A percentile compares a stretch with the other conserved stretches of the same genome.
Evolutionary conservation across 371 early-diverging fungal species (phyloP).

Genomic region (Amoeboaphelidium protococcarum): DNA sequence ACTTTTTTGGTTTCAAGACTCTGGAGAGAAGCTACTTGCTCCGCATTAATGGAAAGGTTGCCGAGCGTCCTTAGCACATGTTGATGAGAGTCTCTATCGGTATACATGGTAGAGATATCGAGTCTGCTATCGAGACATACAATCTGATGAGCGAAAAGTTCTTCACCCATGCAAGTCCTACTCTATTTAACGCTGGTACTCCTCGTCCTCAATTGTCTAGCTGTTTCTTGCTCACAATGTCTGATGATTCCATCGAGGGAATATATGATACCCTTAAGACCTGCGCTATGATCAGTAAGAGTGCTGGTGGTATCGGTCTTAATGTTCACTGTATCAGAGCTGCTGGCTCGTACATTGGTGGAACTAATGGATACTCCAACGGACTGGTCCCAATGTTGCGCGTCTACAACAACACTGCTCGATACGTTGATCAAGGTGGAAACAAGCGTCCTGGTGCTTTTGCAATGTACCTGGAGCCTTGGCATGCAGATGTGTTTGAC

Average conservation of each 20-base stretch:
- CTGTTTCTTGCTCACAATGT: slow-evolving; percentile 90
- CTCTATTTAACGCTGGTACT: slow-evolving; percentile 95
- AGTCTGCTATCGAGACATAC: slow-evolving; percentile 86
- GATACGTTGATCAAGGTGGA: slow-evolving; percentile 97
- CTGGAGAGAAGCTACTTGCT: slow-evolving; percentile 88
- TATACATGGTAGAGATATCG: slow-evolving; percentile 84
- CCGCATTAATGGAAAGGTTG: slow-evolving; percentile 46
- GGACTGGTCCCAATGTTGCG: slow-evolving; percentile 96
- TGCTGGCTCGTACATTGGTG: slow-evolving; percentile 83
- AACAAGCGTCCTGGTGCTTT: slow-evolving; percentile 98
- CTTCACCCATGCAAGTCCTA: slow-evolving; percentile 97
- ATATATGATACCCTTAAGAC: slow-evolving; percentile 93
- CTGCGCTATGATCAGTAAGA: slow-evolving; percentile 93
- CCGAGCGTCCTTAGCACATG: slow-evolving; percentile 97
- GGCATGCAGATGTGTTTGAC: slow-evolving; percentile 97
- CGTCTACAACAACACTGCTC: slow-evolving; percentile 92
- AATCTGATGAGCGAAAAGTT: slow-evolving; percentile 74
- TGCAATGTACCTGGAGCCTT: slow-evolving; percentile 97
- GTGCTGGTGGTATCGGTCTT: slow-evolving; percentile 95
- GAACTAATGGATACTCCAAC: slow-evolving; percentile 91
- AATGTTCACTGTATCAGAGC: slow-evolving; percentile 82
- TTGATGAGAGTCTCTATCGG: slow-evolving; percentile 96
- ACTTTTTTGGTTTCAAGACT: slow-evolving; percentile 97
- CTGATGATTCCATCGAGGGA: slow-evolving; percentile 91
- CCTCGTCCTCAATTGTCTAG: slow-evolving; percentile 81